These are phyloP conservation scores for Starmerella bacillaris DNA, from an alignment of 805 yeast genomes.

Conservation along the genomic window DNA sequence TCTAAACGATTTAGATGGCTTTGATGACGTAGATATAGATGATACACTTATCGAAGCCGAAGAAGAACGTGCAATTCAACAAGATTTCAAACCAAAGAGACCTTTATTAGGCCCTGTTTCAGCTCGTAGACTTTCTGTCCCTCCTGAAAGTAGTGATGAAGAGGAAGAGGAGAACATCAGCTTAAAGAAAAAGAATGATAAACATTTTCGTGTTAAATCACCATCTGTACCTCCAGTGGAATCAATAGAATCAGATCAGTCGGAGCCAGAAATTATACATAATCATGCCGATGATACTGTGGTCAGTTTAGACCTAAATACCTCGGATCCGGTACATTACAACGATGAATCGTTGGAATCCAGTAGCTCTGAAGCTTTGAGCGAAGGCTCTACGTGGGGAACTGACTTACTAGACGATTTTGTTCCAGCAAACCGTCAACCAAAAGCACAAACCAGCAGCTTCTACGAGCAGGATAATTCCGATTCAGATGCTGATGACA, in stretches of 20 bases:
- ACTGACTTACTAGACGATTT: constrained; percentile 17
- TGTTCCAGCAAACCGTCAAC: constrained; percentile 3
- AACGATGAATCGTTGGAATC: not conserved
- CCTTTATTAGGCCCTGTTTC: not conserved
- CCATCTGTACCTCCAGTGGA: not conserved
- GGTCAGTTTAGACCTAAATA: not conserved
- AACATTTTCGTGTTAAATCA: not conserved
- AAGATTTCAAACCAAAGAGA: constrained; percentile 10
- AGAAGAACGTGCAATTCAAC: constrained; percentile 26
- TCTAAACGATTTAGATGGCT: constrained; percentile 12
- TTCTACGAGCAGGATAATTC: constrained; percentile 5
- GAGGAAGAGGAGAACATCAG: not conserved
- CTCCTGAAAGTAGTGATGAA: not conserved
- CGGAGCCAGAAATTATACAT: not conserved
- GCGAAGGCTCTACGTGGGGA: constrained; percentile 15
- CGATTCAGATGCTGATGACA: constrained; percentile 25
- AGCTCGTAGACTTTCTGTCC: not conserved
- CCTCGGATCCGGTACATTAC: too few species aligned
- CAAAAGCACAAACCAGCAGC: not conserved
- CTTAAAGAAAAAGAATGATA: not conserved
- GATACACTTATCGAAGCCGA: constrained; percentile 23
- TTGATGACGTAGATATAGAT: constrained; percentile 18
- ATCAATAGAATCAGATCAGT: not conserved
- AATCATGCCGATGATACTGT: not conserved
- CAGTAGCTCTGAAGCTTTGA: constrained; percentile 4